Conservation (phyloP, 495 filamentous ascomycete genomes). For the Lentithecium fluviatile region DNA sequence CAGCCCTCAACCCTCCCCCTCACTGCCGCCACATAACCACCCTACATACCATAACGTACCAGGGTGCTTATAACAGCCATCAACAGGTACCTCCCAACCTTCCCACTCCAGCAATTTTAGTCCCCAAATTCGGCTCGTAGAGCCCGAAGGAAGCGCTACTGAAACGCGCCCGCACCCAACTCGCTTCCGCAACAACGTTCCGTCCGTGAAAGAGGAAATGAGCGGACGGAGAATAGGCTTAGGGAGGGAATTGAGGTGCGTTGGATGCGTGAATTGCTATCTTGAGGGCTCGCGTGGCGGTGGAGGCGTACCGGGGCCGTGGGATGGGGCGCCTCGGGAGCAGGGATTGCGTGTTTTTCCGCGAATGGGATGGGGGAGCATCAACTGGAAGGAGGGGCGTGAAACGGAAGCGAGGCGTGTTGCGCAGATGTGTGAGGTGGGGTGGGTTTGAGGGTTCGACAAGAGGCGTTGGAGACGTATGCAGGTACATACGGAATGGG, state of each 20-base stretch:
- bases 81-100: background rate
- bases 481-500: background rate
- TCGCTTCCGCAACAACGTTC: no score
- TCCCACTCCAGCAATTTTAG: background rate
- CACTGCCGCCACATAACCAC: background rate
- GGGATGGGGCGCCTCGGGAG: no score
- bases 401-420: background rate
- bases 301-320: no score
- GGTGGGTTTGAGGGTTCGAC: background rate
- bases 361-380: slow-evolving; percentile 1
- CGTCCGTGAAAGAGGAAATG: no score
- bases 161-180: no score
- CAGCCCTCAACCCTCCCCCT: background rate
- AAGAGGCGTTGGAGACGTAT: background rate
- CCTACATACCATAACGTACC: background rate
- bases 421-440: background rate
- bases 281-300: no score
- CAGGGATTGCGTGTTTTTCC: background rate
- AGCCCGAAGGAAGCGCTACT: background rate
- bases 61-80: slow-evolving; percentile 5
- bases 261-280: no score
- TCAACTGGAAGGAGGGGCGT: background rate
- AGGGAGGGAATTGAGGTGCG: no score
- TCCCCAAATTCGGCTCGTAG: background rate
- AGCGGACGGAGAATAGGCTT: no score